A percentile compares a stretch with the other conserved stretches of the same genome.
Evolutionary conservation across 2,329 filamentous ascomycete genomes (phyloP).

Genomic region (Verticillium nubilum): DNA sequence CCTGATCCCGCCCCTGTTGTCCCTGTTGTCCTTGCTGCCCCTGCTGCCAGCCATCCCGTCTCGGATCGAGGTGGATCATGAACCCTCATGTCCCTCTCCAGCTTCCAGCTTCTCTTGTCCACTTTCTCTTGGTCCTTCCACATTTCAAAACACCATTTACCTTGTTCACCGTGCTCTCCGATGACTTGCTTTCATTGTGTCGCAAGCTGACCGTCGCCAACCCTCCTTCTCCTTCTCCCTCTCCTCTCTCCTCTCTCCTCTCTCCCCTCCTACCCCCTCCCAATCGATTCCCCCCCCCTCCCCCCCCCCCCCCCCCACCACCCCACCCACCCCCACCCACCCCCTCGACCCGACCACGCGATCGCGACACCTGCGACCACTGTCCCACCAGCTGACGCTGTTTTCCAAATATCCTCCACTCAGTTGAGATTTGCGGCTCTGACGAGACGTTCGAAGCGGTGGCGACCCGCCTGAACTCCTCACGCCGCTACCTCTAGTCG

Average conservation of each 20-base stretch:
- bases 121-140: not conserved
- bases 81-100: not conserved
- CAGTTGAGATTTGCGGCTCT: not conserved
- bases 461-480: not conserved
- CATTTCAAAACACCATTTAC: not conserved
- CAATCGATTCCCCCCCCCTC: not conserved
- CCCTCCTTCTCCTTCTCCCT: not conserved
- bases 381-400: not conserved
- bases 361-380: not conserved
- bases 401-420: not conserved
- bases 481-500: not conserved
- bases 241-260: not conserved
- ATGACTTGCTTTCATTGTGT: not conserved
- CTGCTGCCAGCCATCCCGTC: not conserved
- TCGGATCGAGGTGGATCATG: not conserved
- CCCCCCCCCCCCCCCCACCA: not conserved
- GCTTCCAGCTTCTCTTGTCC: not conserved
- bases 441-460: not conserved
- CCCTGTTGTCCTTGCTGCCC: not conserved
- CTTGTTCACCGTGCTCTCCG: not conserved
- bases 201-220: not conserved
- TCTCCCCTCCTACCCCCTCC: not conserved
- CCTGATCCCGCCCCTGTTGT: not conserved
- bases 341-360: not conserved
- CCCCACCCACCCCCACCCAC: not conserved